phyloP scores from a whole-genome alignment of 177 flowering plant species.

The Vitis hybrid region DNA sequence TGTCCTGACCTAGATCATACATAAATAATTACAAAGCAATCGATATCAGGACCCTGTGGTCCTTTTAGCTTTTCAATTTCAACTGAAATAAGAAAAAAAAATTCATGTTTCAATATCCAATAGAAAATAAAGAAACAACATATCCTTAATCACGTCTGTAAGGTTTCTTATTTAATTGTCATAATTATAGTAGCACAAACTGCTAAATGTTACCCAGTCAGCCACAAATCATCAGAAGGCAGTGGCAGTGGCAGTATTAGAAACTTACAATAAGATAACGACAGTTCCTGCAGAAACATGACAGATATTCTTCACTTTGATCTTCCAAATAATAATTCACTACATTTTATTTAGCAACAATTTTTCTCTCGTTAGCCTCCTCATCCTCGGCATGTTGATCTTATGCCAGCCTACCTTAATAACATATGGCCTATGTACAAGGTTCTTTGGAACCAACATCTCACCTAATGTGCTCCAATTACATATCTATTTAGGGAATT shows the following conservation, averaged over 20 bases:
- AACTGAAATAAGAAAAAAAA: background rate
- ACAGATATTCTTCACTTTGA: background rate
- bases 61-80: background rate
- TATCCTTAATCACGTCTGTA: background rate
- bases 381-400: background rate
- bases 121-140: background rate
- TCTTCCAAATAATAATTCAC: background rate
- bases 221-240: background rate
- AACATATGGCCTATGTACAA: too few species aligned
- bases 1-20: background rate
- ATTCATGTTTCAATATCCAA: background rate
- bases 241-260: background rate
- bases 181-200: background rate
- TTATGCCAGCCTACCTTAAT: too few species aligned
- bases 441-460: too few species aligned
- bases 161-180: too few species aligned
- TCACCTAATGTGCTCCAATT: too few species aligned
- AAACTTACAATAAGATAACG: too few species aligned
- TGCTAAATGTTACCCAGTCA: background rate
- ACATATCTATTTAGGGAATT: too few species aligned
- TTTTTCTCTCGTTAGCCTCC: background rate
- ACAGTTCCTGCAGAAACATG: background rate
- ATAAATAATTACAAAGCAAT: background rate
- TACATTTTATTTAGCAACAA: background rate
- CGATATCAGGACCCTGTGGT: background rate